Base-by-base conservation (phyloP, 495 filamentous ascomycete species). In the Daldinia bambusicola region DNA sequence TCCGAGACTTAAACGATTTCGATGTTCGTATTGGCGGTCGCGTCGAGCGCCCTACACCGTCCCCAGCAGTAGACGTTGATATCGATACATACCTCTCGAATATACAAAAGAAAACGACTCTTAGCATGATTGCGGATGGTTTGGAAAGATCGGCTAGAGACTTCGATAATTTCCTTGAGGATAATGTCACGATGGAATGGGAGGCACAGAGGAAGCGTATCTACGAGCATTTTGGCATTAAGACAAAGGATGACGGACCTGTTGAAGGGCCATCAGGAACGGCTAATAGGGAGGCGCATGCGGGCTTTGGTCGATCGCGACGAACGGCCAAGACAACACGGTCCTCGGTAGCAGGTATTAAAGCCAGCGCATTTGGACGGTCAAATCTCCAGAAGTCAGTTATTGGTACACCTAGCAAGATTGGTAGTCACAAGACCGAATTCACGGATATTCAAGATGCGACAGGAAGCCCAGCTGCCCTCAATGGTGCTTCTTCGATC, bases 171-270 rank as follows among this genome's bases (percentile, higher is more conserved):
- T 98, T 96, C 77, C 81, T 99, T 50, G 95, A 98, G 76, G 94
- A 97, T 70, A 95, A 95, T 75, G 90, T 98, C 6, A 92, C 93
- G 7, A 90, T 95, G 83, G 92, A 98, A 78, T 98, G 95, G 95
- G 93, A 98, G 61, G 89, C 90, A 6, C 95, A 98, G 80, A 90
- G 94, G 40, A 91, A 90, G 76, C 89, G 89, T 59, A 97, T 98
- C 58, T 97, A 97, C 77, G 89, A 97, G 74, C 95, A 99, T 76
- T 98, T 99, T 77, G 95, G 95, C 7, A 90, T 99, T 43, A 91
- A 86, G 64, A 84, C 89, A 7, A 88, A 84, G 68, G 86, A 90
- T 48, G 83, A 84, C 8, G 55, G 76, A 31, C 70, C 80, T 57
- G 75, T 76, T 60, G 71, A 80, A 66, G 83, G 83, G 37, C 79